Percentiles rank a stretch among this genome's conserved stretches.
phyloP scores from a whole-genome alignment of 306 rosid species.

The Luffa acutangula region DNA sequence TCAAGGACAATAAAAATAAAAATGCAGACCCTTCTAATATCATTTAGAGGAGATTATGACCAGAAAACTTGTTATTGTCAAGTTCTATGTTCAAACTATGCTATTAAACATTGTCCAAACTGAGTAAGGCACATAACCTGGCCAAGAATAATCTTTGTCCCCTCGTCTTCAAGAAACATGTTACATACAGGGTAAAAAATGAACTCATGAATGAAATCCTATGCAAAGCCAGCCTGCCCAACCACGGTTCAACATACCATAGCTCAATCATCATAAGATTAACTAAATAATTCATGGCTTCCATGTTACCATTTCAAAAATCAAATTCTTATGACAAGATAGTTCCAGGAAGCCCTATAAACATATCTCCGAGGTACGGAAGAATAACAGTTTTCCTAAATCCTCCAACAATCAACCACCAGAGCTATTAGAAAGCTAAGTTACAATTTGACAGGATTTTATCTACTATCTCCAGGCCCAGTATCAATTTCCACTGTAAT shows the following conservation, averaged over 20 bases:
- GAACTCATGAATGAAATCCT: background rate
- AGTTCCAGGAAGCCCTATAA: background rate
- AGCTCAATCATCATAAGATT: background rate
- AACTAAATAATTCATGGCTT: background rate
- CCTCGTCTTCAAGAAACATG: background rate
- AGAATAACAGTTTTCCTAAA: background rate
- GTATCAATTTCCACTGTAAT: background rate
- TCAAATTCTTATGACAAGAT: no score
- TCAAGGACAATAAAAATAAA: background rate
- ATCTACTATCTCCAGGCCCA: background rate
- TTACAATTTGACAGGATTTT: background rate
- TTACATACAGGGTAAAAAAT: background rate
- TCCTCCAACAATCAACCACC: slow-evolving; percentile 1
- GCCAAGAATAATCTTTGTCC: background rate
- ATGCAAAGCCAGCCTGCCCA: background rate
- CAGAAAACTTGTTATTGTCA: background rate
- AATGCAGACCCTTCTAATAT: background rate
- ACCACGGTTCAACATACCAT: background rate
- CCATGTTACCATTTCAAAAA: background rate
- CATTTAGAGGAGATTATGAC: background rate
- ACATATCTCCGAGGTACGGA: background rate
- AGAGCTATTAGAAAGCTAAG: background rate
- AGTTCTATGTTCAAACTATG: background rate
- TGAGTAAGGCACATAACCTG: background rate
- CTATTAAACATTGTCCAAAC: background rate